Evolutionary conservation across 2,329 filamentous ascomycete genomes (phyloP), one percentile per base, ranked within the genome.

Genomic region (Alternaria panax): DNA sequence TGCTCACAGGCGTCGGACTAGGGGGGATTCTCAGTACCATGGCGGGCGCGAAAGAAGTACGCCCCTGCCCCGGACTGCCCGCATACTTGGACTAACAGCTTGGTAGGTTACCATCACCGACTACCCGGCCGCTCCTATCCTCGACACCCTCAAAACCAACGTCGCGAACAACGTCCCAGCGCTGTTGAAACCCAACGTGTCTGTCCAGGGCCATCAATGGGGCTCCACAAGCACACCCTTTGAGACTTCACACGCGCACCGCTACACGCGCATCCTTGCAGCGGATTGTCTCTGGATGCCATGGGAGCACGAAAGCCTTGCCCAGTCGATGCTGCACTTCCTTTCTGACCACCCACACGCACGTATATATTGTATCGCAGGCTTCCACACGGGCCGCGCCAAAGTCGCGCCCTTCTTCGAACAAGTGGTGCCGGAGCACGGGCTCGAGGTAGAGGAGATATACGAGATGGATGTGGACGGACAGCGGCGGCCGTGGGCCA

Each of bases 231-330:
- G 75, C 14, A 75, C 78, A 16, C 41, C 73, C 25, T 81, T 86
- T 48, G 77, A 81, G 12, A 24, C 43, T 7, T 51, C 66, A 1
- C 64, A 79, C 51, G 76, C 76, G 12, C 77, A 78, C 8, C 57
- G 65, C 1, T 91, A 88, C 70, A 86, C 86, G 45, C 84, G 88
- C 57, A 81, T 92, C 40, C 77, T 92, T n/a, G 87, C 87, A 0
- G 88, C 88, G 62, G 90, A 92, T 77, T 92, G 90, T 70, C 83
- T 91, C 57, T 92, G 90, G 90, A 91, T 92, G 88, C 85, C 87
- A 1, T 85, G 84, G 80, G 85, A 92, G 80, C 90, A 92, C 75
- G 82, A 77, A n/a, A 90, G 88, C 74, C 82, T 92, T 25, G 83
- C 84, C 46, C 76, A 72, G 41, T 90, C 88, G 24, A 86, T 92